Base-by-base conservation (phyloP, 1,284 basidiomycete species). In the Clitocybe nebularis region DNA sequence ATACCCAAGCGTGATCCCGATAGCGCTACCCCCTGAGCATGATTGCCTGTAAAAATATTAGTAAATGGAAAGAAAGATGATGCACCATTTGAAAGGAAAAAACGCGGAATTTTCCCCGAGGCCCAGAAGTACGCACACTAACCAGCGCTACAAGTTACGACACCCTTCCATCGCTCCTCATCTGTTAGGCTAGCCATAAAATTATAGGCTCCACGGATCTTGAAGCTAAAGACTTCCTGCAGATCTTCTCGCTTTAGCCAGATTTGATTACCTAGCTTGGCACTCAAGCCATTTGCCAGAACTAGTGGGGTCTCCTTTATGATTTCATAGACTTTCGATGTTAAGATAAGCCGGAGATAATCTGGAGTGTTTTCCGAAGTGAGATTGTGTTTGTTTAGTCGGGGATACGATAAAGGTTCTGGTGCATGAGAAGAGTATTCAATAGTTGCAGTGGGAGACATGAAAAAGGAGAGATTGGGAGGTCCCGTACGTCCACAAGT, bases 191-290 rank as follows among this genome's bases (percentile, higher is more conserved):
- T 81, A 4, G 91, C 90, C 96, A 99, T 99, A 63, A 98, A 91
- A 67, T 99, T 99, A 74, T 96, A 99, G 13, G 96, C 96, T 17
- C 96, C 96, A 5, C 96, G 75, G 43, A 96, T 93, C 62, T 99
- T 99, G 83, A 99, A 99, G 61, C 89, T 93, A 64, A 99, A 99
- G 11, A 99, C 96, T 51, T 97, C 92, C 48, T 99, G 96, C 5
- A 94, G 74, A 58, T 95, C 93, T 61, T 95, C 92, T 22, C 92
- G 79, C 67, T 99, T 99, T 48, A 99, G 77, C 78, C 88, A 92
- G 63, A 99, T 88, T 56, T 94, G 80, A 61, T 93, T 94, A 1
- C 96, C 96, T 1, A 97, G 72, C 49, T 87, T 81, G 47, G 84
- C 67, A 49, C 91, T 95, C 14, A 99, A 79, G 60, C 89, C 92